Percentiles rank a stretch among this genome's conserved stretches.
phyloP scores from a whole-genome alignment of 1,284 basidiomycete genomes.

The Ustilago esculenta region DNA sequence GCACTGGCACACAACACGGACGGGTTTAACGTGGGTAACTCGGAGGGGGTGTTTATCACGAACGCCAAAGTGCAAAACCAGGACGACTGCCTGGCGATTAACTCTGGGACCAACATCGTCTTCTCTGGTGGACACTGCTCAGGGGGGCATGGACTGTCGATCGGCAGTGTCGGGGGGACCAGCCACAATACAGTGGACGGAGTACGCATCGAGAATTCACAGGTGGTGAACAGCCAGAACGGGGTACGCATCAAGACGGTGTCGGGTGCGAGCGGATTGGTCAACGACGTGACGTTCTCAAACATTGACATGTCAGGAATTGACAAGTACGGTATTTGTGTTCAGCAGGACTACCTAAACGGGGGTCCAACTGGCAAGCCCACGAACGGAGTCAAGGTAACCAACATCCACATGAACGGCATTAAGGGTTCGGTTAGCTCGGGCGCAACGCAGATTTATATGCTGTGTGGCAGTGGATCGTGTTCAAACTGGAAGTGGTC shows the following conservation, averaged over 20 bases:
- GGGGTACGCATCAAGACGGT: conserved; percentile 44
- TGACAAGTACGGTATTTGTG: conserved; percentile 26
- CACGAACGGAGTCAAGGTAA: conserved; percentile 32
- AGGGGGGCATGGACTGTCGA: conserved; percentile 42
- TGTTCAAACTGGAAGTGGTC: conserved; percentile 28
- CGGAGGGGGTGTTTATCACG: conserved; percentile 20
- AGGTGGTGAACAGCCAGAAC: conserved; percentile 23
- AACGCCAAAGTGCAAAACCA: conserved; percentile 25
- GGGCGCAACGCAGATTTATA: conserved; percentile 10
- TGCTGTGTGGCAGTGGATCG: conserved; percentile 26
- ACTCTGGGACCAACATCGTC: conserved; percentile 30
- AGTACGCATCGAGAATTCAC: conserved; percentile 18
- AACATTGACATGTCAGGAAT: conserved; percentile 23
- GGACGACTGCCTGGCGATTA: conserved; percentile 44
- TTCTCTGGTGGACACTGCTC: conserved; percentile 22
- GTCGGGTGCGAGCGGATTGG: conserved; percentile 20
- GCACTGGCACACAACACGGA: conserved; percentile 44
- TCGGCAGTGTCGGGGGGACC: conserved; percentile 36
- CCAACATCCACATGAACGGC: conserved; percentile 23
- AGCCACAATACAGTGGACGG: conserved; percentile 31
- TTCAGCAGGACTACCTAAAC: conserved; percentile 41
- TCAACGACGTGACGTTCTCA: conserved; percentile 37
- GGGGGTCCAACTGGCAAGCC: conserved; percentile 22
- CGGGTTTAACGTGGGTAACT: conserved; percentile 35
- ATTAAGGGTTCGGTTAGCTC: conserved; percentile 22